Evolutionary conservation across 345 rosid species (phyloP).

Genomic region (Alliaria petiolata): DNA sequence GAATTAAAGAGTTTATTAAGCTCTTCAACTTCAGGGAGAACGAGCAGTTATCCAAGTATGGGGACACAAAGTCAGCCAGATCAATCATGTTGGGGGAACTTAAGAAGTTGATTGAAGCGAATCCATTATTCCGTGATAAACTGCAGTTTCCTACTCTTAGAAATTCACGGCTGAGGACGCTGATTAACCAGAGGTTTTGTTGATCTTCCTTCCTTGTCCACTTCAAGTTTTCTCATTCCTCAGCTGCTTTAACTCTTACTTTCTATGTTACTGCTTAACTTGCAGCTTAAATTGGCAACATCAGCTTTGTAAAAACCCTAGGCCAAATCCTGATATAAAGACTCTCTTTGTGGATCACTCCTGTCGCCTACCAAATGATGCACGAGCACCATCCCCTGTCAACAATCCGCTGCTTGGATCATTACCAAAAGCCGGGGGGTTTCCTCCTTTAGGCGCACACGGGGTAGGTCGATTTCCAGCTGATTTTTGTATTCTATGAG

Average conservation of each 20-base stretch:
- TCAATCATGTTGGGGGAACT: slow-evolving; percentile 96
- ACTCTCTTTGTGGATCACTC: slow-evolving; percentile 97
- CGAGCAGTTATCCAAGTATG: slow-evolving; percentile 94
- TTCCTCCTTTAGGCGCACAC: slow-evolving; percentile 92
- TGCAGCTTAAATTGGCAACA: slow-evolving; percentile 99
- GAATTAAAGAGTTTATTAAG: background rate
- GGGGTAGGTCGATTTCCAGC: slow-evolving; percentile 59
- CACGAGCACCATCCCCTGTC: slow-evolving; percentile 95
- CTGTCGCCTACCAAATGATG: slow-evolving; percentile 96
- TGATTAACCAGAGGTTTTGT: slow-evolving; percentile 85
- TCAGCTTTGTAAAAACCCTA: slow-evolving; percentile 94
- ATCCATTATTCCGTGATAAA: slow-evolving; percentile 94
- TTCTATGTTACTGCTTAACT: slow-evolving; percentile 30
- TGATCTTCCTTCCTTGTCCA: background rate
- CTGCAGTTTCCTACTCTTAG: slow-evolving; percentile 92
- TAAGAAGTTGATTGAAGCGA: slow-evolving; percentile 97
- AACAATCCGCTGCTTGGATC: slow-evolving; percentile 82
- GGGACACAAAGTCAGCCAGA: slow-evolving; percentile 97
- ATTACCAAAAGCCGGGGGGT: slow-evolving; percentile 87
- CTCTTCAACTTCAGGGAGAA: slow-evolving; percentile 66
- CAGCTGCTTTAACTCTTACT: background rate
- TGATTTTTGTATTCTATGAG: too few relatives aligned
- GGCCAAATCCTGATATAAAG: slow-evolving; percentile 98
- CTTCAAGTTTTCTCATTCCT: background rate
- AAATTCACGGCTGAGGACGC: slow-evolving; percentile 84